Conservation (phyloP, 352 stramenopile genomes). For the Globisporangium yorkense region DNA sequence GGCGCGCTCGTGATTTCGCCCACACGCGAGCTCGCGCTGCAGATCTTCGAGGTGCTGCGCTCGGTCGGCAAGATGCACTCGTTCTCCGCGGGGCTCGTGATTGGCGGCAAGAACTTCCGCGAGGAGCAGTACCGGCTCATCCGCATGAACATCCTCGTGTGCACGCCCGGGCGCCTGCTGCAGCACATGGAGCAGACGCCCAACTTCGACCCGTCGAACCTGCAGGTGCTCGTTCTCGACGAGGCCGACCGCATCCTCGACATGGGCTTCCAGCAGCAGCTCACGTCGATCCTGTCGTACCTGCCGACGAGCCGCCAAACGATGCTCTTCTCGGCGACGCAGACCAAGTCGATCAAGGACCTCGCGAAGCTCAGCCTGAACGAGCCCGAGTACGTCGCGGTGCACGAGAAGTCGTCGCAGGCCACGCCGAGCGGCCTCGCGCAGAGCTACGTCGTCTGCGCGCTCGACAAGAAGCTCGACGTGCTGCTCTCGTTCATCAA, state of each 20-base stretch:
- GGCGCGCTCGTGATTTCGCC: slow-evolving; percentile 96
- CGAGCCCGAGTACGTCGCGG: slow-evolving; percentile 96
- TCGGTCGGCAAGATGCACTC: slow-evolving; percentile 93
- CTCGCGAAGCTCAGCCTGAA: slow-evolving; percentile 93
- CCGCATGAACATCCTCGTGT: slow-evolving; percentile 97
- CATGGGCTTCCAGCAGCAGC: slow-evolving; percentile 98
- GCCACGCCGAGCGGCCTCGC: slow-evolving; percentile 90
- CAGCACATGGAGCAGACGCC: slow-evolving; percentile 99
- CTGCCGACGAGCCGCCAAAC: slow-evolving; percentile 93
- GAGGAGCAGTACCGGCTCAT: slow-evolving; percentile 94
- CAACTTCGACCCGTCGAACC: slow-evolving; percentile 92
- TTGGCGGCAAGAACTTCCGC: slow-evolving; percentile 94
- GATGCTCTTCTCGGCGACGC: slow-evolving; percentile 96
- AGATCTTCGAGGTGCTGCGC: slow-evolving; percentile 99
- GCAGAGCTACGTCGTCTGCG: slow-evolving; percentile 95
- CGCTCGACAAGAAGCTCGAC: slow-evolving; percentile 95
- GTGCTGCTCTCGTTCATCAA: slow-evolving; percentile 98
- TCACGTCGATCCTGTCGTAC: slow-evolving; percentile 95
- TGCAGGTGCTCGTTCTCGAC: slow-evolving; percentile 97
- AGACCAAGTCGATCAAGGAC: slow-evolving; percentile 97
- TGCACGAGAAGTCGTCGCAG: slow-evolving; percentile 90
- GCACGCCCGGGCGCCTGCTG: slow-evolving; percentile 94
- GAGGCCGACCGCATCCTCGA: slow-evolving; percentile 99
- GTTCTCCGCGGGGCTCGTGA: slow-evolving; percentile 96
- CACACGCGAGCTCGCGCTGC: slow-evolving; percentile 97